phyloP scores from a whole-genome alignment of 768 basidiomycete genomes.

The Mycena amicta region DNA sequence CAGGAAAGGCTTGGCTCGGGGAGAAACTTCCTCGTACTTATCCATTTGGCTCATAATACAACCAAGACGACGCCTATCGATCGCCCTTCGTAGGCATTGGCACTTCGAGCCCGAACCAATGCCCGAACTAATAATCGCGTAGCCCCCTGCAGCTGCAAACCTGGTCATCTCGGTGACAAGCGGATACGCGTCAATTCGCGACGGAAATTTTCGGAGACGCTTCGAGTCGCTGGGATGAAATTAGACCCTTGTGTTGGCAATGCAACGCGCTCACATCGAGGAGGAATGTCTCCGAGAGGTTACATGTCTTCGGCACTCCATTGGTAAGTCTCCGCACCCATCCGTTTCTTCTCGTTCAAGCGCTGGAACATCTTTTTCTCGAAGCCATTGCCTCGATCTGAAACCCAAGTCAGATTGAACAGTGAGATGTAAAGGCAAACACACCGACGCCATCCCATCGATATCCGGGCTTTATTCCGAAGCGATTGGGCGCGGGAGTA shows the following conservation, averaged over 20 bases:
- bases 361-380: slow-evolving; percentile 91
- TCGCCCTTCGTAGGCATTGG: too few species aligned
- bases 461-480: slow-evolving; percentile 92
- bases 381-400: slow-evolving; percentile 91
- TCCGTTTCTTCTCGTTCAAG: slow-evolving; percentile 73
- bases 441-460: slow-evolving; percentile 98
- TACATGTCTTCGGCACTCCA: slow-evolving; percentile 97
- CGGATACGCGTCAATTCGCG: background rate
- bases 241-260: too few species aligned
- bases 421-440: slow-evolving; percentile 26
- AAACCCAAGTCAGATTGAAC: background rate
- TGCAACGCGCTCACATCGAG: background rate
- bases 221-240: too few species aligned
- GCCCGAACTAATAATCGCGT: too few species aligned
- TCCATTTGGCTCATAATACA: background rate
- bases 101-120: too few species aligned
- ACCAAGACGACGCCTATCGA: too few species aligned
- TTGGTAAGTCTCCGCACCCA: slow-evolving; percentile 70
- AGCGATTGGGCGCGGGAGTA: slow-evolving; percentile 90
- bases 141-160: too few species aligned
- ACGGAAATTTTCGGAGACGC: background rate
- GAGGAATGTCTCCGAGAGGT: background rate
- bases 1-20: too few species aligned
- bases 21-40: too few species aligned
- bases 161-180: too few species aligned